A percentile compares a stretch with the other conserved stretches of the same genome.
phyloP scores from a whole-genome alignment of 192 early-diverging fungal species.

The Thamnidium elegans region DNA sequence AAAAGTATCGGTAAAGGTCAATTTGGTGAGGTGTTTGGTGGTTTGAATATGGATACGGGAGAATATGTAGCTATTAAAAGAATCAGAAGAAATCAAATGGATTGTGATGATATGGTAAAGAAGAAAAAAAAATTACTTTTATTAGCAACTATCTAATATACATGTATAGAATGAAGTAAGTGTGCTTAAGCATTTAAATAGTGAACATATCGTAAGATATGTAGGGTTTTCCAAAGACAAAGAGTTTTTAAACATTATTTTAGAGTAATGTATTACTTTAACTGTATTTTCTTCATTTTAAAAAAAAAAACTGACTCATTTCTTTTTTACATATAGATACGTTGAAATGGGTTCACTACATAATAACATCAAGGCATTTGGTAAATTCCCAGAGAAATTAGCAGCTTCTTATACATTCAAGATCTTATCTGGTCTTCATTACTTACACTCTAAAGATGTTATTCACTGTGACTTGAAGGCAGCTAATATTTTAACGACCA shows the following conservation, averaged over 20 bases:
- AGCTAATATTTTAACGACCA: conserved; percentile 94
- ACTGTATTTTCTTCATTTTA: background rate
- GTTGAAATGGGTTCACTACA: conserved; percentile 92
- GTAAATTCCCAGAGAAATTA: conserved; percentile 87
- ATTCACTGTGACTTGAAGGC: conserved; percentile 95
- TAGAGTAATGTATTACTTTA: conserved; percentile 60
- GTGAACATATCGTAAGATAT: conserved; percentile 82
- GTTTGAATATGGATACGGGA: conserved; percentile 70
- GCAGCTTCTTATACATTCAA: conserved; percentile 82
- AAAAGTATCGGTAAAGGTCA: conserved; percentile 87
- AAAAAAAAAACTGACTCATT: no score
- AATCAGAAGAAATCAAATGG: conserved; percentile 60
- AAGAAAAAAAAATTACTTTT: no score
- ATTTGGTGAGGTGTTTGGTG: conserved; percentile 83
- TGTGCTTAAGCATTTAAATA: conserved; percentile 72
- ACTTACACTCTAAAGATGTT: conserved; percentile 82
- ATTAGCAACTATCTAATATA: background rate
- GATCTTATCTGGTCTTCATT: conserved; percentile 85
- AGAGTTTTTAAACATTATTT: conserved; percentile 74
- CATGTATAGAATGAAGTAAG: conserved; percentile 72
- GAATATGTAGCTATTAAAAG: conserved; percentile 87
- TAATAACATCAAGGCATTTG: conserved; percentile 84
- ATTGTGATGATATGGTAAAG: conserved; percentile 78
- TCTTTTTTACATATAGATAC: conserved; percentile 34
- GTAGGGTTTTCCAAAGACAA: conserved; percentile 73